Evolutionary conservation across 208 protist species (phyloP).

Genomic region (Crithidia expoeki): DNA sequence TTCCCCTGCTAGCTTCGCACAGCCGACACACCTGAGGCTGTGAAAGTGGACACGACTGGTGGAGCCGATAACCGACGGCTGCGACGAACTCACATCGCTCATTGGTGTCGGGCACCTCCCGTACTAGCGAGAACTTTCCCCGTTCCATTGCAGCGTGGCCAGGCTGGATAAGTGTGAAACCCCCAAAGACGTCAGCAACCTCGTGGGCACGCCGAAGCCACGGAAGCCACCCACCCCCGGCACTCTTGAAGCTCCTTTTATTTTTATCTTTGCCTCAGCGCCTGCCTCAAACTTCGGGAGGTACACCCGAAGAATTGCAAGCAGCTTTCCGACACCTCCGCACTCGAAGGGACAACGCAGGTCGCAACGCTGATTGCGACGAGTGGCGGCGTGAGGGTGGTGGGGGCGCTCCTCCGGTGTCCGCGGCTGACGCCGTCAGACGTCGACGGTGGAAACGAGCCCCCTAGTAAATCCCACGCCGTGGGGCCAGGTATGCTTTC

Average conservation of each 20-base stretch:
- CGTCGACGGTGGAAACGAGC: conserved; percentile 7
- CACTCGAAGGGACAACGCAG: not conserved
- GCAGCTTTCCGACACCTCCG: not conserved
- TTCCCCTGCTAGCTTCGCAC: not conserved
- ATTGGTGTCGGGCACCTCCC: not conserved
- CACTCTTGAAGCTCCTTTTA: not conserved
- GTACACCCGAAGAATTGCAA: conserved; percentile 9
- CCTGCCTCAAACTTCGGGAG: conserved; percentile 10
- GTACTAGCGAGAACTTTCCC: conserved; percentile 1
- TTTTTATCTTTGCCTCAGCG: not conserved
- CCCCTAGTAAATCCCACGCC: not conserved
- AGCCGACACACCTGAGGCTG: conserved; percentile 20
- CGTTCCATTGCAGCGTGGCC: conserved; percentile 4
- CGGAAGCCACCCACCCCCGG: not conserved
- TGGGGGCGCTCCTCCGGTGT: conserved; percentile 11
- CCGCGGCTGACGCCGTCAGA: conserved; percentile 5
- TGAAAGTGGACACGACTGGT: conserved; percentile 14
- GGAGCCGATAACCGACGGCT: not conserved
- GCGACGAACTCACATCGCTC: conserved; percentile 14
- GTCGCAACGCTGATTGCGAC: conserved; percentile 5
- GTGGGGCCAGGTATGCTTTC: conserved; percentile 2
- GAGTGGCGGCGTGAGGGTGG: conserved; percentile 1
- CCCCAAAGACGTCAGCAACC: conserved; percentile 1
- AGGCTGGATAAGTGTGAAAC: not conserved
- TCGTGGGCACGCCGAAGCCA: conserved; percentile 12